phyloP scores from a whole-genome alignment of 1,284 basidiomycete genomes.

The Chondrostereum purpureum region DNA sequence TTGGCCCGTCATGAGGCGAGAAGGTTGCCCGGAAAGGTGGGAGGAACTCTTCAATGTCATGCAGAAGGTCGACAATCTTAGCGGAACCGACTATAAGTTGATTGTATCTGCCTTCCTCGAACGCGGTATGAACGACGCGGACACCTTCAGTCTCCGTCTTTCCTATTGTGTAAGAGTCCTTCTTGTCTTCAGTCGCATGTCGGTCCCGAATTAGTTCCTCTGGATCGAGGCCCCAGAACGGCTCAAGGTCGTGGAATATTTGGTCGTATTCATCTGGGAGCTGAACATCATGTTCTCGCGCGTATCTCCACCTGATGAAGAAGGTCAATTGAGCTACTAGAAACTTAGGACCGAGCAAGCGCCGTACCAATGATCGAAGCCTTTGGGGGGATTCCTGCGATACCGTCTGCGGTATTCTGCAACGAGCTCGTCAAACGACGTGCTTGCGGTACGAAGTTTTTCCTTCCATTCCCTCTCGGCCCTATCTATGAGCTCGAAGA shows the following conservation, averaged over 20 bases:
- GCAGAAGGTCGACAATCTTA: constrained; percentile 26
- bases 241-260: constrained; percentile 43
- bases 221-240: constrained; percentile 46
- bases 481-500: constrained; percentile 46
- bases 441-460: constrained; percentile 47
- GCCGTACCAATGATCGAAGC: constrained; percentile 47
- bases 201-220: constrained; percentile 29
- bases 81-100: constrained; percentile 22
- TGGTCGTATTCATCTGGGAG: constrained; percentile 51
- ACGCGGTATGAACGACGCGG: constrained; percentile 24
- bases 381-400: constrained; percentile 39
- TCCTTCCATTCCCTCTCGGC: constrained; percentile 46
- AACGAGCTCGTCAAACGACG: constrained; percentile 47
- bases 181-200: constrained; percentile 26
- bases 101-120: constrained; percentile 23
- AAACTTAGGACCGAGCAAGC: background rate
- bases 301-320: constrained; percentile 49
- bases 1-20: constrained; percentile 37
- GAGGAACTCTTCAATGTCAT: constrained; percentile 25
- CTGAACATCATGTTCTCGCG: constrained; percentile 42
- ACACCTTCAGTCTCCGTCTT: constrained; percentile 23
- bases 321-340: background rate
- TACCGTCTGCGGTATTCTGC: constrained; percentile 49
- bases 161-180: constrained; percentile 34
- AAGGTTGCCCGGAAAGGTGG: constrained; percentile 34